Evolutionary conservation across 73 alveolate genomes (phyloP).

Genomic region (Tetrahymena elliotti): DNA sequence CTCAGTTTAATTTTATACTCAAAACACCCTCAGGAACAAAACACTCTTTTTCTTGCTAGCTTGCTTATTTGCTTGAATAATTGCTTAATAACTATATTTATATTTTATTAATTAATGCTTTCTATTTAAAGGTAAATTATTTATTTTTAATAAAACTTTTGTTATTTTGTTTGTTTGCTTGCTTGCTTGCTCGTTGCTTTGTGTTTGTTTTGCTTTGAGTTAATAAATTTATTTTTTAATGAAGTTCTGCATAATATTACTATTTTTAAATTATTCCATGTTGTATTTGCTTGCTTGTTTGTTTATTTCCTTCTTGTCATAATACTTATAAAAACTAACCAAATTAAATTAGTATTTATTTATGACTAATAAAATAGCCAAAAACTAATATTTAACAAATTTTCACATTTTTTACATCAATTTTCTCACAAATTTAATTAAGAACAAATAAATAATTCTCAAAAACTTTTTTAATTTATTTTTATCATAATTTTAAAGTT

Average conservation of each 20-base stretch:
- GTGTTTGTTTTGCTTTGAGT: neutral
- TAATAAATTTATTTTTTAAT: too few relatives aligned
- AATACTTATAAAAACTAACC: too few relatives aligned
- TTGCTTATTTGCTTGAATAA: neutral
- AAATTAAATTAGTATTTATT: neutral
- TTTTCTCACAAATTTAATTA: too few relatives aligned
- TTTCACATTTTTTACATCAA: neutral
- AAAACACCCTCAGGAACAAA: neutral
- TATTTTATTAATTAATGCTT: neutral
- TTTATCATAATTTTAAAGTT: too few relatives aligned
- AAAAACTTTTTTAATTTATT: too few relatives aligned
- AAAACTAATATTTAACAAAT: neutral
- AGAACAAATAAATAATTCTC: neutral
- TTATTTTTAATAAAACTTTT: too few relatives aligned
- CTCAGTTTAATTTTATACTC: neutral
- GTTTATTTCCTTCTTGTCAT: neutral
- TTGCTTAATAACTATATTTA: neutral
- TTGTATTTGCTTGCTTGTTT: too few relatives aligned
- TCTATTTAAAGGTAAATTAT: neutral
- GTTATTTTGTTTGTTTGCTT: neutral
- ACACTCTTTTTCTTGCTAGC: neutral
- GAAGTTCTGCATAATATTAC: neutral
- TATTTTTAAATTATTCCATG: neutral
- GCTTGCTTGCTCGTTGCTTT: neutral
- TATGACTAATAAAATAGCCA: neutral